Evolutionary conservation across 306 rosid species (phyloP).

Genomic region (Amphicarpaea edgeworthii): DNA sequence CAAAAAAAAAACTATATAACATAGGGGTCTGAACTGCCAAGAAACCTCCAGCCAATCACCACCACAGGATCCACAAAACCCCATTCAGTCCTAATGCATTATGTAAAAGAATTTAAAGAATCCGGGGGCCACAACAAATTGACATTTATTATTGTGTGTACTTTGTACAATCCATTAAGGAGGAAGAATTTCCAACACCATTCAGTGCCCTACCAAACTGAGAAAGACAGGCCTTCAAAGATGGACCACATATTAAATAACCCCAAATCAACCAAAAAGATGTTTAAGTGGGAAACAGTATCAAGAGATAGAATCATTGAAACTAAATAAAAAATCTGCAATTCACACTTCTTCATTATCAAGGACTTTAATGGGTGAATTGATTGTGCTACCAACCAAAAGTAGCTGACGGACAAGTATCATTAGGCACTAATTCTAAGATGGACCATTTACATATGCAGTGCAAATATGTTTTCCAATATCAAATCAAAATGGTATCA

Average conservation of each 20-base stretch:
- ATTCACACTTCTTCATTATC: constrained; percentile 25
- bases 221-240: constrained; percentile 13
- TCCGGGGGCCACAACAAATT: not conserved
- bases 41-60: constrained; percentile 25
- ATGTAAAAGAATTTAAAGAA: not conserved
- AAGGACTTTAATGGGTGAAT: constrained; percentile 38
- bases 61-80: constrained; percentile 17
- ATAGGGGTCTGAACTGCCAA: not conserved
- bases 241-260: constrained; percentile 34
- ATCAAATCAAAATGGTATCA: not conserved
- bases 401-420: constrained; percentile 22
- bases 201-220: constrained; percentile 12
- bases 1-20: not conserved
- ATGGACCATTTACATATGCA: constrained; percentile 11
- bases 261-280: not conserved
- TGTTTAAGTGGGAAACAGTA: constrained; percentile 8
- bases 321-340: not conserved
- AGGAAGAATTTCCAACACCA: constrained; percentile 10
- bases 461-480: constrained; percentile 9
- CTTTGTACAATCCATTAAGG: constrained; percentile 21
- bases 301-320: not conserved
- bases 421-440: constrained; percentile 24
- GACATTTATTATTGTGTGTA: constrained; percentile 16
- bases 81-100: constrained; percentile 24
- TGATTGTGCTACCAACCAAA: constrained; percentile 40